Evolutionary conservation across 2,329 filamentous ascomycete genomes (phyloP).

Genomic region (Penicillium sp.): DNA sequence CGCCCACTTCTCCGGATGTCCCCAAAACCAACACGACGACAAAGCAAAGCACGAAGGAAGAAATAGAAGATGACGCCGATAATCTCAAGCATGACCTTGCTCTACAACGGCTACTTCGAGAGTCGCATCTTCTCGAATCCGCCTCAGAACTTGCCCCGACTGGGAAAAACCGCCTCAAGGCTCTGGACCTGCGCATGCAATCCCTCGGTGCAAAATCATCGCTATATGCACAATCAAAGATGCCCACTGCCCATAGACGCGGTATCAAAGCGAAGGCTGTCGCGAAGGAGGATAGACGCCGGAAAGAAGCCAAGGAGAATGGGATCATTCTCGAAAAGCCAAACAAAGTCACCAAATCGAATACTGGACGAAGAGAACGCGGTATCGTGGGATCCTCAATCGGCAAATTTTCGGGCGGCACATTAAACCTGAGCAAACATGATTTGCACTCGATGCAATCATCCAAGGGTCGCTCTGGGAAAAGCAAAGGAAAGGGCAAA

Average conservation of each 20-base stretch:
- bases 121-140: conserved; percentile 80
- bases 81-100: conserved; percentile 90
- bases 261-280: conserved; percentile 72
- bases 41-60: conserved; percentile 43
- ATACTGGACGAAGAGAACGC: conserved; percentile 52
- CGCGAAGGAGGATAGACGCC: conserved; percentile 65
- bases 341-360: conserved; percentile 36
- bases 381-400: conserved; percentile 73
- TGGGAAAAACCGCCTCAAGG: conserved; percentile 74
- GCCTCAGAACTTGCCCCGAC: conserved; percentile 54
- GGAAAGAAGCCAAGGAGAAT: conserved; percentile 80
- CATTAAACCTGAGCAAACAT: conserved; percentile 71
- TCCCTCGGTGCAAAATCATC: conserved; percentile 74
- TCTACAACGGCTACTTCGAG: conserved; percentile 81
- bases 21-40: conserved; percentile 17
- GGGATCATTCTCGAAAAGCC: conserved; percentile 77
- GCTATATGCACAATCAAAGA: conserved; percentile 73
- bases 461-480: conserved; percentile 9
- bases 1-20: conserved; percentile 39
- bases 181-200: conserved; percentile 78
- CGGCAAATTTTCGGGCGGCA: conserved; percentile 75
- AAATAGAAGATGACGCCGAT: conserved; percentile 53
- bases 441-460: conserved; percentile 56
- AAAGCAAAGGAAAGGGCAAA: conserved; percentile 4
- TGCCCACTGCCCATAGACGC: conserved; percentile 83